Evolutionary conservation across 257 asterid species (phyloP), one percentile per base, ranked within the genome.

Genomic region (Marsdenia floribunda): DNA sequence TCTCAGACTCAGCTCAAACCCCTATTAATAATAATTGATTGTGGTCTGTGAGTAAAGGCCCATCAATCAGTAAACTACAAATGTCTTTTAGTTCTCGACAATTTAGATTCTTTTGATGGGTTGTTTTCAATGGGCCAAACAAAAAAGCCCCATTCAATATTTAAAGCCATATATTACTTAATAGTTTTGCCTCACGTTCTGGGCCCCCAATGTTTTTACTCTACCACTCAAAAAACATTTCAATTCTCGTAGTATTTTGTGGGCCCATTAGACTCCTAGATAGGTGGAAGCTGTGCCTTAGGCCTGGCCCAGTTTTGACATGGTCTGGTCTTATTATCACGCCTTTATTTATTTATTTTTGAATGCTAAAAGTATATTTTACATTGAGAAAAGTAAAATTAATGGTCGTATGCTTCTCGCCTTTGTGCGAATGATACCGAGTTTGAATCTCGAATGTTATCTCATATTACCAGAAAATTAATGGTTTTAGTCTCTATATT

Each of bases 1-100:
- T 29, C 33, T 29, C 33, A 29, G 33, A 29, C 33, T n/a, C n/a
- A n/a, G n/a, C n/a, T n/a, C n/a, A n/a, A n/a, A n/a, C n/a, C n/a
- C n/a, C n/a, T n/a, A n/a, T n/a, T n/a, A n/a, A n/a, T n/a, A n/a
- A n/a, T n/a, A n/a, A n/a, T 66, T 54, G 49, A 7, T 24, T 40
- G 4, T 54, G 49, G 59, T 40, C 13, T 44, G 60, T 68, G 68
- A 40, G 9, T 33, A 54, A 40, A 76, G 80, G 80, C 80, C 80
- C 58, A 33, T 76, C 71, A 57, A 76, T 76, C 75, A 52, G 26
- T 54, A 19, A 19, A 21, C 18, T 19, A 18, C 26, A 19, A 54
- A 54, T 54, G 60, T 54, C 65, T 18, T 52, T 68, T 76, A 60
- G 15, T 40, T 54, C 68, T 52, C 3, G 70, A 29, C 26, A 58